These are phyloP conservation scores for Fragilaria crotonensis DNA, from an alignment of 108 stramenopile genomes.

Conservation along the genomic window DNA sequence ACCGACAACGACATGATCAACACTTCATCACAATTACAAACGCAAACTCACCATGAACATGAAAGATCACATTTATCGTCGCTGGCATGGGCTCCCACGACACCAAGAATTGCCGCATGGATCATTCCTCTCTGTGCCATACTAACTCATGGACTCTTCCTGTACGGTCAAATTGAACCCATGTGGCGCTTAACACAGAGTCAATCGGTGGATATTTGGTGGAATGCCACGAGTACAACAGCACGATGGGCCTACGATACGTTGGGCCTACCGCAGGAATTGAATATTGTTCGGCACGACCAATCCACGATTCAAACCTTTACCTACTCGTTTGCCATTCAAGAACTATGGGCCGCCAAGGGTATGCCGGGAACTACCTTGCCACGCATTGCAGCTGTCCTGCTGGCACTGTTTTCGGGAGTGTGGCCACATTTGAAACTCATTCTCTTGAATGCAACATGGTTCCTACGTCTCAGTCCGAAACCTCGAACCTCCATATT, in stretches of 20 bases:
- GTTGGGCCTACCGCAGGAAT: constrained; percentile 36
- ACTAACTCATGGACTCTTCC: neutral
- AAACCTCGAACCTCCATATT: constrained; percentile 43
- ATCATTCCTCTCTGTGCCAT: neutral
- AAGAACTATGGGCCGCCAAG: constrained; percentile 68
- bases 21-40: no score
- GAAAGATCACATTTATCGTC: no score
- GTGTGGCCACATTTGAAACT: constrained; percentile 83
- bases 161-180: constrained; percentile 25
- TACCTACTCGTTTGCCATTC: constrained; percentile 75
- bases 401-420: constrained; percentile 65
- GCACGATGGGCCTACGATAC: constrained; percentile 35
- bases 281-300: constrained; percentile 25
- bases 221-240: constrained; percentile 48
- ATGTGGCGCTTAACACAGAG: constrained; percentile 68
- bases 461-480: constrained; percentile 40
- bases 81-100: no score
- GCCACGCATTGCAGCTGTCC: constrained; percentile 52
- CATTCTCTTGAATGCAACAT: constrained; percentile 46
- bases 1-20: no score
- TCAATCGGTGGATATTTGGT: constrained; percentile 46
- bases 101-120: no score
- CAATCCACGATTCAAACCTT: constrained; percentile 58
- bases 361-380: constrained; percentile 47
- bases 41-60: no score